phyloP scores from a whole-genome alignment of 208 protist species.

The Tritrichomonas foetus region DNA sequence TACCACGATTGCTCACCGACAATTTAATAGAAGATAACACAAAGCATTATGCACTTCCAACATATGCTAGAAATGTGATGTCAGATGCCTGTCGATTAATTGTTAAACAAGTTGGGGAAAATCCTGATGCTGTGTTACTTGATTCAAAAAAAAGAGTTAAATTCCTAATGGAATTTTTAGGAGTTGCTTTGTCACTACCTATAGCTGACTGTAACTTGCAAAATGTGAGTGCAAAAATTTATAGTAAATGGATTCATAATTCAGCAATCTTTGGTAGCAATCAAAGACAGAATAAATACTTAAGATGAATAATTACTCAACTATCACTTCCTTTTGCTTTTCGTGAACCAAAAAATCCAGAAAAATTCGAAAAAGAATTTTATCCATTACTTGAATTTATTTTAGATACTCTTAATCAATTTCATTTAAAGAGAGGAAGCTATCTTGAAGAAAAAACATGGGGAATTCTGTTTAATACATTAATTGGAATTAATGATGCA shows the following conservation, averaged over 20 bases:
- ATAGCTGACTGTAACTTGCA: background rate
- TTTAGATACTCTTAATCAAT: background rate
- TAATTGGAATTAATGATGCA: background rate
- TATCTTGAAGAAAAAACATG: background rate
- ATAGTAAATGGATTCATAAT: background rate
- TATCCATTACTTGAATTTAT: background rate
- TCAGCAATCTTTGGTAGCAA: background rate
- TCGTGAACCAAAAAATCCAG: background rate
- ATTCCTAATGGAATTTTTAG: constrained; percentile 22
- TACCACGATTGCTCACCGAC: background rate
- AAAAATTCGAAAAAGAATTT: background rate
- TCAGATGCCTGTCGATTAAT: background rate
- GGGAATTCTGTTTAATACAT: background rate
- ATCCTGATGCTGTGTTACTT: background rate
- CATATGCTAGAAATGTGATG: background rate
- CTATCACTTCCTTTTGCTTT: constrained; percentile 4
- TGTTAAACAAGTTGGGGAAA: background rate
- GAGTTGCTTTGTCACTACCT: background rate
- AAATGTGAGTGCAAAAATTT: background rate
- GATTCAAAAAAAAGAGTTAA: background rate
- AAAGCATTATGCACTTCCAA: background rate
- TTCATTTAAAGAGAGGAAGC: background rate
- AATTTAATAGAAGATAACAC: background rate
- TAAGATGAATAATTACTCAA: background rate
- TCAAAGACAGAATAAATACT: background rate